Evolutionary conservation across 345 rosid genomes (phyloP).

Genomic region (Bretschneidera sinensis): DNA sequence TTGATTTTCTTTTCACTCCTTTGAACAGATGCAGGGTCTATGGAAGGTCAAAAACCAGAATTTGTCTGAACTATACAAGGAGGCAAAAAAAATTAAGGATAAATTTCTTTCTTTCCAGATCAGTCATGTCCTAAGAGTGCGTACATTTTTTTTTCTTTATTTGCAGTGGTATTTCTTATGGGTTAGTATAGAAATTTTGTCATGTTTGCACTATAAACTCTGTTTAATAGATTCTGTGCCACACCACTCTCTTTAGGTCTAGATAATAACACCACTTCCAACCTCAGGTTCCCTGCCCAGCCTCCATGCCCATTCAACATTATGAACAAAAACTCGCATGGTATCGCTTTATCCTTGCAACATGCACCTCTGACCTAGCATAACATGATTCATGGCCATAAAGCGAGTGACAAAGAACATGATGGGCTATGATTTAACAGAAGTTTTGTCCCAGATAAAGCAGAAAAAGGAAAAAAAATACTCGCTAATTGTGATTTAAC

Average conservation of each 20-base stretch:
- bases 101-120: conserved; percentile 60
- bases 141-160: conserved; percentile 7
- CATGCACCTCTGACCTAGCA: no score
- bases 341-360: background rate
- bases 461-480: background rate
- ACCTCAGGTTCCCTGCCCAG: no score
- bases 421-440: background rate
- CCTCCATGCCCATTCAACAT: no score
- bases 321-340: no score
- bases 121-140: conserved; percentile 72
- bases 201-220: no score
- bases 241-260: no score
- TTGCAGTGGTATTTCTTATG: background rate
- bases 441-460: background rate
- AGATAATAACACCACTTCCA: no score
- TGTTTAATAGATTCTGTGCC: no score
- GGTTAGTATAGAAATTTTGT: background rate
- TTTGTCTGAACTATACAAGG: conserved; percentile 40
- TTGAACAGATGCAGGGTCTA: conserved; percentile 58
- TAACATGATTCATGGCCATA: no score
- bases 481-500: no score
- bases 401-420: background rate
- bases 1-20: conserved; percentile 12
- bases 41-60: conserved; percentile 61
- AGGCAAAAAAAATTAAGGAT: conserved; percentile 47